Base-by-base conservation (phyloP, 768 basidiomycete genomes). In the Phlebiopsis flavidoalba region DNA sequence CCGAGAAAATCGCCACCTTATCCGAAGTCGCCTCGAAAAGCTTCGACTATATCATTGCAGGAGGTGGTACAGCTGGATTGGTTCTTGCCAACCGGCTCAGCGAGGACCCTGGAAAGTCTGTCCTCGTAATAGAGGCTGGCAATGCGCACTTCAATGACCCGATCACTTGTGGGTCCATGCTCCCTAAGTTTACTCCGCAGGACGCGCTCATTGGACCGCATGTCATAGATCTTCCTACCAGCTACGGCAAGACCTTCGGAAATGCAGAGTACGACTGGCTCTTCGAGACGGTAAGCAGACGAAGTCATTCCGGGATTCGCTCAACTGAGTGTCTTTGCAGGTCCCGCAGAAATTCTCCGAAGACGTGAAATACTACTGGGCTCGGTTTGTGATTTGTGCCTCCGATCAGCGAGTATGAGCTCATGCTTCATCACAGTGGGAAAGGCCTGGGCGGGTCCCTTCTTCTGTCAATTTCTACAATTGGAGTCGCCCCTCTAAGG, bases 261-360 rank as follows among this genome's bases (percentile, higher is more conserved):
- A 67, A 65, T 37, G 21, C 50, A 8, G 35, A 48, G 21, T 65
- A 65, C 40, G 21, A 54, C 0, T 67, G 66, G 64, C n/a, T 35
- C 10, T 60, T 62, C 22, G 24, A 62, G 24, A 67, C 66, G 21
- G 66, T 65, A 59, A 10, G 58, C 35, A 31, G 26, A 22, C 19
- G 5, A 1, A n/a, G n/a, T n/a, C 6, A 47, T 43, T 12, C 40
- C 8, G 3, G 10, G 10, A 8, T 2, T 43, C 17, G 40, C 8
- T 12, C 8, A 43, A 17, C 12, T 43, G 40, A 43, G 17, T 43
- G 40, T 12, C 3, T 3, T 10, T 43, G 17, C 10, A 43, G 40
- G 40, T 43, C 40, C 40, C 40, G 12, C 40, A 43, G 10, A 43
- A 43, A 17, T 43, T 43, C 40, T 43, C 40, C 40, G 40, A 43